phyloP scores from a whole-genome alignment of 371 early-diverging fungal species.

The Coelomomyces lativittatus region DNA sequence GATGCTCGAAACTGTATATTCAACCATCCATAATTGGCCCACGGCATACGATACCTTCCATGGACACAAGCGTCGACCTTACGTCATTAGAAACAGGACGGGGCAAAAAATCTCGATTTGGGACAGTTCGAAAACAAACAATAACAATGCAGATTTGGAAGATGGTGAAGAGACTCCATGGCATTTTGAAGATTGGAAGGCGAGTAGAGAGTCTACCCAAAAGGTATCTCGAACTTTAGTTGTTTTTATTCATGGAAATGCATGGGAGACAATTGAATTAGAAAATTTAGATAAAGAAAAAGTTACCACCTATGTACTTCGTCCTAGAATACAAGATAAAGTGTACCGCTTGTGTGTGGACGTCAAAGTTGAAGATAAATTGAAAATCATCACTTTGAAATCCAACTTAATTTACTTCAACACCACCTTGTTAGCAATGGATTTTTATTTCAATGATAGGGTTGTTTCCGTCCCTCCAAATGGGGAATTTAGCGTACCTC shows the following conservation, averaged over 20 bases:
- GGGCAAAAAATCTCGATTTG: constrained; percentile 76
- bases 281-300: constrained; percentile 77
- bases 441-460: constrained; percentile 13
- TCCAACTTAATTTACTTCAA: constrained; percentile 67
- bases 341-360: constrained; percentile 71
- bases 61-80: constrained; percentile 42
- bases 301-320: constrained; percentile 48
- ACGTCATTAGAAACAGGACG: constrained; percentile 66
- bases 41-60: not conserved
- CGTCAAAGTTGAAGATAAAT: constrained; percentile 58
- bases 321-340: constrained; percentile 57
- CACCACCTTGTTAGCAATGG: constrained; percentile 54
- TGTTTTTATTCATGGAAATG: constrained; percentile 54
- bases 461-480: constrained; percentile 37
- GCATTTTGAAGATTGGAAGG: constrained; percentile 91
- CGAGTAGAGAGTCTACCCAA: constrained; percentile 54
- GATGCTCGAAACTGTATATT: constrained; percentile 6
- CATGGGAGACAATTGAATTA: constrained; percentile 76
- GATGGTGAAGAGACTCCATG: constrained; percentile 60
- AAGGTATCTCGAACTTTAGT: constrained; percentile 46
- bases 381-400: constrained; percentile 80
- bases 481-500: constrained; percentile 64
- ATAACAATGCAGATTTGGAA: constrained; percentile 31
- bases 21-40: constrained; percentile 5
- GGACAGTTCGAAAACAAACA: constrained; percentile 35